phyloP scores from a whole-genome alignment of 2,329 filamentous ascomycete genomes.

The Rhinocladiella mackenziei region DNA sequence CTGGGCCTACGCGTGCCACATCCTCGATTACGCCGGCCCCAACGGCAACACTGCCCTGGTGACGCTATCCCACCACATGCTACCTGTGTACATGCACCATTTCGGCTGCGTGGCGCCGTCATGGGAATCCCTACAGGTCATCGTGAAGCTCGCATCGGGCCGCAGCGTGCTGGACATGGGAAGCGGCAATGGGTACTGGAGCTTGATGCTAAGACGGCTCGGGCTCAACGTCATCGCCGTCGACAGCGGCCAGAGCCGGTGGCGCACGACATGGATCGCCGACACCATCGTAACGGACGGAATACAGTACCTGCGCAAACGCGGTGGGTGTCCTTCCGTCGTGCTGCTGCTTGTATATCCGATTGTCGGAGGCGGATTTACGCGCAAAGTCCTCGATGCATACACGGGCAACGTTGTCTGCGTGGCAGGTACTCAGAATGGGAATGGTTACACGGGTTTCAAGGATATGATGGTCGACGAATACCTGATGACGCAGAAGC shows the following conservation, averaged over 20 bases:
- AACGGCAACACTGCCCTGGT: constrained; percentile 52
- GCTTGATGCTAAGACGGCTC: constrained; percentile 62
- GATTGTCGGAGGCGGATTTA: constrained; percentile 64
- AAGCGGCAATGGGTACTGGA: constrained; percentile 72
- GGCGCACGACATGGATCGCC: constrained; percentile 64
- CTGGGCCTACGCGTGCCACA: constrained; percentile 62
- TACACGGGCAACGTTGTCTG: constrained; percentile 63
- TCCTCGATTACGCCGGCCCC: constrained; percentile 61
- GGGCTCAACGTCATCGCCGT: constrained; percentile 56
- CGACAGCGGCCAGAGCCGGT: constrained; percentile 65
- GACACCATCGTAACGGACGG: constrained; percentile 65
- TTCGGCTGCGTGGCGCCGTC: constrained; percentile 69
- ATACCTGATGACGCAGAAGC: constrained; percentile 55
- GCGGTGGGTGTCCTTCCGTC: constrained; percentile 50
- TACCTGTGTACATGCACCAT: constrained; percentile 73
- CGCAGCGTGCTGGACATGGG: constrained; percentile 62
- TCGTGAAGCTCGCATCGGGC: constrained; percentile 53
- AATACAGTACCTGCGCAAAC: constrained; percentile 52
- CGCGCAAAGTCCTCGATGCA: constrained; percentile 56
- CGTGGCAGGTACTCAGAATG: constrained; percentile 71
- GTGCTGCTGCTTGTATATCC: constrained; percentile 70
- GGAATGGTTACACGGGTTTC: constrained; percentile 70
- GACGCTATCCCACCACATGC: constrained; percentile 60
- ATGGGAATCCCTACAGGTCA: constrained; percentile 60
- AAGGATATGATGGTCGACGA: constrained; percentile 59